Conservation (phyloP, 768 basidiomycete species). For the Mycena metata region DNA sequence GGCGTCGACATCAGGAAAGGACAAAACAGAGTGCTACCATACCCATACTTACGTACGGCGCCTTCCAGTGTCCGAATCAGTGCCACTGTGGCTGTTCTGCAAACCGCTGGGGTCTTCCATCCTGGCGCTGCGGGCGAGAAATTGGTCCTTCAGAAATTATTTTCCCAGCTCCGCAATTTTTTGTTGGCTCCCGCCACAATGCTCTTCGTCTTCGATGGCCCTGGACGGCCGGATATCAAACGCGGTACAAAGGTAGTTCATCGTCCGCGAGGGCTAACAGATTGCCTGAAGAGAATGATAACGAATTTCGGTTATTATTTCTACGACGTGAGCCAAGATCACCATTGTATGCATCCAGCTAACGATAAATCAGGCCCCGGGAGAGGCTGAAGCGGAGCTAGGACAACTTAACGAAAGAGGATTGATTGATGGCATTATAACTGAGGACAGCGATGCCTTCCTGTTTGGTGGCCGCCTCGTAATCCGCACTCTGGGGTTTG, state of each 20-base stretch:
- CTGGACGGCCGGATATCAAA: slow-evolving; percentile 54
- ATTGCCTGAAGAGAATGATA: slow-evolving; percentile 3
- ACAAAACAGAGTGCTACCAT: too few relatives aligned
- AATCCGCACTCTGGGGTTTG: too few relatives aligned
- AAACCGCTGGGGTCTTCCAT: background rate
- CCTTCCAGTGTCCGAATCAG: background rate
- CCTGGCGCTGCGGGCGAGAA: background rate
- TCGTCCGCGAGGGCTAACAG: background rate
- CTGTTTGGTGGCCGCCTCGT: too few relatives aligned
- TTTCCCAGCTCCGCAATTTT: slow-evolving; percentile 43
- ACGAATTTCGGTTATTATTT: background rate
- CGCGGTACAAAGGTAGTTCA: slow-evolving; percentile 45
- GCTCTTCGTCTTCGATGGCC: slow-evolving; percentile 64
- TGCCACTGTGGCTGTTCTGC: background rate
- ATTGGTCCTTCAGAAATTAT: slow-evolving; percentile 1
- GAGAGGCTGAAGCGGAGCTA: too few relatives aligned
- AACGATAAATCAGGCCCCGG: too few relatives aligned
- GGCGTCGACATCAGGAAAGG: background rate
- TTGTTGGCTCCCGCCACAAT: slow-evolving; percentile 48
- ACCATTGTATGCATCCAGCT: too few relatives aligned
- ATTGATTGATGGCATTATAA: too few relatives aligned
- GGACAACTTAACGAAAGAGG: too few relatives aligned
- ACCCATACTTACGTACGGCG: too few relatives aligned
- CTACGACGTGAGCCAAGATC: background rate
- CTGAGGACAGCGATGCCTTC: too few relatives aligned